Evolutionary conservation across 2,329 filamentous ascomycete species (phyloP), one percentile per base, ranked within the genome.

Genomic region (Hymenoscyphus albidus): DNA sequence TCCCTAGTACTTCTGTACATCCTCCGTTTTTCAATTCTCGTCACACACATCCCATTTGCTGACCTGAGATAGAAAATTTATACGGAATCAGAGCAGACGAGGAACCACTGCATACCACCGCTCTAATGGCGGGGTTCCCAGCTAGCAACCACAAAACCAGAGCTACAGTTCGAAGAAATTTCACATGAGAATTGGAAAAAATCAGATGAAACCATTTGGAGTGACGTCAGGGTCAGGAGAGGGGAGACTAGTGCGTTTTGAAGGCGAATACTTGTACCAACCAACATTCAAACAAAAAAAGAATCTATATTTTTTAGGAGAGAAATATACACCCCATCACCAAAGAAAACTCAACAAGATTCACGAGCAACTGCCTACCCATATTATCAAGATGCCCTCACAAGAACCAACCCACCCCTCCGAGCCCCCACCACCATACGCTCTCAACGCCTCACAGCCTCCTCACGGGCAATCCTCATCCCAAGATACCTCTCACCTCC

Each of bases 391-490:
- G 18, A 63, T 54, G 42, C 38, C 32, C 13, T 27, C 27, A 27
- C 27, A 1, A 27, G 16, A 18, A 10, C 44, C 62, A 39, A n/a
- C 32, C 44, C 57, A 22, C 1, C 58, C 44, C 12, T 40, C 32
- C 9, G 32, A 62, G 32, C 48, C 51, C 27, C 51, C 60, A 12
- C 77, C 78, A 40, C 73, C 77, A 0, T 79, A 79, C 64, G 22
- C 72, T 73, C 14, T 18, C 40, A 42, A 58, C 22, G 51, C 14
- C 57, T 57, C 60, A 56, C 31, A 39, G 12, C 55, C 44, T 7
- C 16, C 35, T 16, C 5, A 16, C 2, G 7, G 12, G 0, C 72
- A 32, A 73, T 71, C 2, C 67, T 70, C 5, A 69, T 65, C 32
- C 70, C 71, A 65, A 65, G 55, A 59, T 14, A 64, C 61, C 32